Evolutionary conservation across 202 grass and related monocot genomes (phyloP).

Genomic region (Alloteropsis angusta): DNA sequence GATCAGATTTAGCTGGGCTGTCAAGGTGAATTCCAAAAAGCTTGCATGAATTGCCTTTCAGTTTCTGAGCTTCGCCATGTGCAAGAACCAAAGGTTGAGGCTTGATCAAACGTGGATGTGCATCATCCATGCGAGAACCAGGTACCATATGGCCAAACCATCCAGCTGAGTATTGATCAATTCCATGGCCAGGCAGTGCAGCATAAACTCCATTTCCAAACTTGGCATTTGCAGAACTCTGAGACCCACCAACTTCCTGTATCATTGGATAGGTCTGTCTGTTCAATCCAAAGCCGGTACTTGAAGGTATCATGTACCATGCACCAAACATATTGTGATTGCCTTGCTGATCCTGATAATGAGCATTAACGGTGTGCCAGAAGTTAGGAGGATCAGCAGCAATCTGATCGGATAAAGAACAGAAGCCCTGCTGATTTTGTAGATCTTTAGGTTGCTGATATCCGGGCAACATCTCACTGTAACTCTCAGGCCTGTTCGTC

Average conservation of each 20-base stretch:
- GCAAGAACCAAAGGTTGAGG: conserved; percentile 42
- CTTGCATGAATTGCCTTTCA: conserved; percentile 43
- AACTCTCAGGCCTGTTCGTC: conserved; percentile 29
- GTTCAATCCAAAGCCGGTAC: conserved; percentile 34
- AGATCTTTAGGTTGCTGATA: conserved; percentile 45
- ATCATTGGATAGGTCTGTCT: conserved; percentile 32
- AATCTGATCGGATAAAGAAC: conserved; percentile 37
- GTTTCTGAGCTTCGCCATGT: conserved; percentile 40
- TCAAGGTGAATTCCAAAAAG: conserved; percentile 66
- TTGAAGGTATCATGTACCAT: conserved; percentile 60
- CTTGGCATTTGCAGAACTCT: conserved; percentile 26
- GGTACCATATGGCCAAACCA: conserved; percentile 41
- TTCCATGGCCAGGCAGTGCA: conserved; percentile 12
- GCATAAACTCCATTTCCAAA: conserved; percentile 30
- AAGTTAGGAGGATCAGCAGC: conserved; percentile 36
- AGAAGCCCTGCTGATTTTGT: conserved; percentile 29
- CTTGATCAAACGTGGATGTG: conserved; percentile 27
- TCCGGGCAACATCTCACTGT: conserved; percentile 34
- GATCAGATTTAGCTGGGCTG: conserved; percentile 31
- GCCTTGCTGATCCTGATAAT: conserved; percentile 52
- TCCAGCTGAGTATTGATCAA: conserved; percentile 43
- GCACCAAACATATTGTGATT: conserved; percentile 39
- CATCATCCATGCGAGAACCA: conserved; percentile 31
- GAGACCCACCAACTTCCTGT: conserved; percentile 25
- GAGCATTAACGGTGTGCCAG: conserved; percentile 38